Evolutionary conservation across 305 asterid species (phyloP).

Genomic region (Plantago coronopus): DNA sequence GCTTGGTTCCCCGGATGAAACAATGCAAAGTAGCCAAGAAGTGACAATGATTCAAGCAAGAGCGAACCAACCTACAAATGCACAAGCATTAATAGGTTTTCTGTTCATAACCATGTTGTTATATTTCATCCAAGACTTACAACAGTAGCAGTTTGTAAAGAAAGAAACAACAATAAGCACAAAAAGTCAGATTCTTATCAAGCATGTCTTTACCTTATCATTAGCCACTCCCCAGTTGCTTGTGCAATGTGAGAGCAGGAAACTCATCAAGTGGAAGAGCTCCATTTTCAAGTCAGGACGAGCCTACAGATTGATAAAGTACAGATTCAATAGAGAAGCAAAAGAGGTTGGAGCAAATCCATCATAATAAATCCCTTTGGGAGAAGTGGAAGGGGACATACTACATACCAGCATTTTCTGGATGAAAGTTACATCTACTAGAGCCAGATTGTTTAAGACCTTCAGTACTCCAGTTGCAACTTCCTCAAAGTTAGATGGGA

Average conservation of each 20-base stretch:
- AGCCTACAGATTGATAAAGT: conserved; percentile 54
- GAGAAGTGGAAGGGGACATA: conserved; percentile 16
- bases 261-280: conserved; percentile 92
- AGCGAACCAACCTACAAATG: conserved; percentile 60
- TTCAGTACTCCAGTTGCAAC: conserved; percentile 93
- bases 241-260: conserved; percentile 88
- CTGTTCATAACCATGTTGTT: not conserved
- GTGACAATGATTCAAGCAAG: conserved; percentile 78
- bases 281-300: conserved; percentile 96
- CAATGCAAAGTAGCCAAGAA: conserved; percentile 86
- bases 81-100: conserved; percentile 12
- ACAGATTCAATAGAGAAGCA: conserved; percentile 14
- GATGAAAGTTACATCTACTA: conserved; percentile 72
- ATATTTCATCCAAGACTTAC: too few species aligned
- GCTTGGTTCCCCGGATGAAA: conserved; percentile 93
- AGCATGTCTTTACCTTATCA: conserved; percentile 63
- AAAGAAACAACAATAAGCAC: too few species aligned
- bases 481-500: conserved; percentile 96
- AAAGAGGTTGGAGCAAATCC: conserved; percentile 16
- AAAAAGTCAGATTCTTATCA: not conserved
- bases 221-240: conserved; percentile 82
- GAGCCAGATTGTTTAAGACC: conserved; percentile 96
- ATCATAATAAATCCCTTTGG: not conserved
- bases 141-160: too few species aligned
- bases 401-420: conserved; percentile 91